Conservation (phyloP, 371 early-diverging fungal genomes). For the Apophysomyces elegans region DNA sequence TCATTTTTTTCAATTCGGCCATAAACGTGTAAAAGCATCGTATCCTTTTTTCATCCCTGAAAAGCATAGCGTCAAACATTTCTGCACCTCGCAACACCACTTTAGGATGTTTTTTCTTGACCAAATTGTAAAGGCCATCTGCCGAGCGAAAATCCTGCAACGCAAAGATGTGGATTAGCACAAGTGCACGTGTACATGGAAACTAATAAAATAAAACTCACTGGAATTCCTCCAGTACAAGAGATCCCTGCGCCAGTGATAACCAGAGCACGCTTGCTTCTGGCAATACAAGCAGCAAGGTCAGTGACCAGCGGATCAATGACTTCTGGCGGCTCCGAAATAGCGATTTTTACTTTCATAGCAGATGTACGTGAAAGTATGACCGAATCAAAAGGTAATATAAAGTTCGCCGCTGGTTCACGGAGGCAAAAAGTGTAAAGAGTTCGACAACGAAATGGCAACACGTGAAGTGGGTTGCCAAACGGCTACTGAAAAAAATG, state of each 20-base stretch:
- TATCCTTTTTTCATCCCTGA: slow-evolving; percentile 76
- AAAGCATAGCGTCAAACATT: slow-evolving; percentile 94
- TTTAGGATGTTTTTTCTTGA: slow-evolving; percentile 80
- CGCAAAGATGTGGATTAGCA: slow-evolving; percentile 1
- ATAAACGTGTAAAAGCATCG: slow-evolving; percentile 94
- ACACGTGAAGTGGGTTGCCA: too few species aligned
- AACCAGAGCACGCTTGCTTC: slow-evolving; percentile 76
- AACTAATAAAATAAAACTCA: slow-evolving; percentile 33
- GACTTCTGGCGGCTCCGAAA: slow-evolving; percentile 46
- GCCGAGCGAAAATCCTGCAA: slow-evolving; percentile 83
- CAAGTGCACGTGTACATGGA: background rate
- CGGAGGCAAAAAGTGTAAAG: background rate
- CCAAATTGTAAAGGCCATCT: slow-evolving; percentile 79
- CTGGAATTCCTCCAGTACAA: slow-evolving; percentile 89
- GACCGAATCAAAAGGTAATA: background rate
- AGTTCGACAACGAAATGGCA: background rate
- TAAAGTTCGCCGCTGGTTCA: slow-evolving; percentile 10
- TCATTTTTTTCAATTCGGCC: slow-evolving; percentile 83
- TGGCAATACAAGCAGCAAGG: slow-evolving; percentile 59
- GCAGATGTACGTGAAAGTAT: background rate
- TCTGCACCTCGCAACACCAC: slow-evolving; percentile 87
- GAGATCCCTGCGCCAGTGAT: slow-evolving; percentile 95
- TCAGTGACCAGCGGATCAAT: slow-evolving; percentile 48
- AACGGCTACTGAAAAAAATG: too few species aligned
- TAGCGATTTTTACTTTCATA: slow-evolving; percentile 38